Evolutionary conservation across 1,139 yeast species (phyloP), one percentile per base, ranked within the genome.

Genomic region (Debaryomyces coudertii): DNA sequence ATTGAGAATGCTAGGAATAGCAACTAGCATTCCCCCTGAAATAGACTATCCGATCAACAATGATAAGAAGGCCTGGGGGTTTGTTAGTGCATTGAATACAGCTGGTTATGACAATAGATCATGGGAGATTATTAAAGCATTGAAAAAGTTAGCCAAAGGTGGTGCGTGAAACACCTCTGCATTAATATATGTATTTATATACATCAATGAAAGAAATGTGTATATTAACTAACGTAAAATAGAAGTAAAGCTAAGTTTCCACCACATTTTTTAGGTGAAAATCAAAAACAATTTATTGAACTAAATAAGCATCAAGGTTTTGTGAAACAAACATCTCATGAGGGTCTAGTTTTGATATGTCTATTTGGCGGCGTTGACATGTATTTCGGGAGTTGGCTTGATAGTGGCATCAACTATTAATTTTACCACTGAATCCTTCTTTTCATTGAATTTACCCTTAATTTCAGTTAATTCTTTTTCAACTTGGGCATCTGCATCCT

Each of bases 21-120:
- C 93, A 5, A 87, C 95, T 1, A 76, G 82, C 43, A 90, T 93
- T 37, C 99, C 99, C 1, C 80, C 83, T 25, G 90, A 92, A 2
- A 71, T 93, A 47, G 98, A 93, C 63, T 93, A 93, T 61, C 99
- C 99, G 3, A 88, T 93, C 53, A 78, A 80, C 27, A 85, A 86
- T 57, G 89, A 85, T 53, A 79, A 82, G 55, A 83, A 79, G 55
- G 97, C 98, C 0, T 92, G 98, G 97, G 77, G 76, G 11, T 86
- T 93, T 68, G 95, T 92, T 4, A 78, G 79, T 50, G 84, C 90
- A 30, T 79, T 93, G 63, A 90, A 90, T 60, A 79, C 80, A 35
- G 95, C 92, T n/a, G 95, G 97, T 14, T 93, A 92, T 61, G 95
- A 87, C 51, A 67, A 74, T 44, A 82, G 95, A 46, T 53, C 76